Evolutionary conservation across 1,284 basidiomycete genomes (phyloP).

Genomic region (Coriolopsis trogii): DNA sequence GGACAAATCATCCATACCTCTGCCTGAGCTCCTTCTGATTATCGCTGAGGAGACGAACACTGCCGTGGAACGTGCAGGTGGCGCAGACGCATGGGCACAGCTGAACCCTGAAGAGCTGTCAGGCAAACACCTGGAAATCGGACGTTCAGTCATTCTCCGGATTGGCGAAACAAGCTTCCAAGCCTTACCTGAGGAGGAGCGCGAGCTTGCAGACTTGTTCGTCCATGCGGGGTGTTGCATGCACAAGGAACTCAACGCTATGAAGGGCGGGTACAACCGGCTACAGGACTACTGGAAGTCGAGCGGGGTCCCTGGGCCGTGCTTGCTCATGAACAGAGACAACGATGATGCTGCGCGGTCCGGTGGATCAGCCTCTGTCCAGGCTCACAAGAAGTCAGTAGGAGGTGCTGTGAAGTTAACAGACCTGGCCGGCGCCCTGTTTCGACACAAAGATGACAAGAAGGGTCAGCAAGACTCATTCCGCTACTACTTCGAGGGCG

Average conservation of each 20-base stretch:
- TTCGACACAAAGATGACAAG: slow-evolving; percentile 32
- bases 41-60: slow-evolving; percentile 2
- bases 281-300: slow-evolving; percentile 28
- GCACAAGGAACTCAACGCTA: slow-evolving; percentile 43
- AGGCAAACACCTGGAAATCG: neutral
- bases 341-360: slow-evolving; percentile 28
- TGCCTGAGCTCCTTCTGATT: neutral
- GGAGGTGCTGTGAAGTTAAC: slow-evolving; percentile 34
- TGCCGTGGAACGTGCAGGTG: neutral
- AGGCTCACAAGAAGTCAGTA: slow-evolving; percentile 24
- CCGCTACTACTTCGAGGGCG: slow-evolving; percentile 14
- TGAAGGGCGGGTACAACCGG: slow-evolving; percentile 32
- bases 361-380: slow-evolving; percentile 3
- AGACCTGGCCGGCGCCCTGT: slow-evolving; percentile 30
- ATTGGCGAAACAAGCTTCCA: neutral
- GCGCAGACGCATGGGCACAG: neutral
- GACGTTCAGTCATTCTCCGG: neutral
- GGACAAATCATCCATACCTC: neutral
- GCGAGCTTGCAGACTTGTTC: slow-evolving; percentile 25
- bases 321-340: slow-evolving; percentile 33
- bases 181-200: neutral
- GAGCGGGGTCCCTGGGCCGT: slow-evolving; percentile 18
- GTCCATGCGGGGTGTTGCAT: slow-evolving; percentile 40
- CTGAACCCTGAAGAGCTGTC: neutral
- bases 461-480: slow-evolving; percentile 30